Evolutionary conservation across 164 flowering plant genomes (phyloP), one percentile per base, ranked within the genome.

Genomic region (Platanus orientalis): DNA sequence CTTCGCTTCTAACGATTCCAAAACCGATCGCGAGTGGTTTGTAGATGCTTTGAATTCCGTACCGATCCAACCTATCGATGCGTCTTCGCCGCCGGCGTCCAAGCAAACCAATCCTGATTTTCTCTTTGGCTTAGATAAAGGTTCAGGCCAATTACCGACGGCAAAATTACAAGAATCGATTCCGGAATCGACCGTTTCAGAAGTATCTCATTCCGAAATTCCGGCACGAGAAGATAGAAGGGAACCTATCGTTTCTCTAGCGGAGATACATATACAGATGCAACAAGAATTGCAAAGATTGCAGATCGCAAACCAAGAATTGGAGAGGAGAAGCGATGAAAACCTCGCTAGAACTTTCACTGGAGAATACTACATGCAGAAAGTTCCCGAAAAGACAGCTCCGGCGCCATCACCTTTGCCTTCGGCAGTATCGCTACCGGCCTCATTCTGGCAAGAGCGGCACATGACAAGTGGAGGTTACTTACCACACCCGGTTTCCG

Each of bases 31-130:
- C 51, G 82, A 83, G 66, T 80, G 93, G 88, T 85, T 89, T 63
- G 91, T 87, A 0, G 94, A 90, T 19, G 90, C 92, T 7, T 59
- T 90, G 65, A 87, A 90, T 68, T 81, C 92, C 1, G 85, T 75
- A 16, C 78, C 69, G 64, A 63, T 71, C 42, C 79, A 72, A 62
- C 14, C 65, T 42, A 64, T 67, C 5, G 83, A 74, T 2, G 60
- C 63, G 3, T 39, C 81, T 20, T 64, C 81, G 6, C 29, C 66
- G 23, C 62, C 51, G 20, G 44, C 64, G 4, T 1, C 49, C 4
- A 45, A 16, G 5, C 49, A 45, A 19, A 45, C 40, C 9, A 82
- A 72, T 63, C 78, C 84, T 23, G 95, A 86, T 58, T 86, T 79
- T 47, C 73, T 90, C 21, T 86, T 88, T 28, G 95, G 97, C 2